phyloP scores from a whole-genome alignment of 768 basidiomycete species.

The Mycena galopus region DNA sequence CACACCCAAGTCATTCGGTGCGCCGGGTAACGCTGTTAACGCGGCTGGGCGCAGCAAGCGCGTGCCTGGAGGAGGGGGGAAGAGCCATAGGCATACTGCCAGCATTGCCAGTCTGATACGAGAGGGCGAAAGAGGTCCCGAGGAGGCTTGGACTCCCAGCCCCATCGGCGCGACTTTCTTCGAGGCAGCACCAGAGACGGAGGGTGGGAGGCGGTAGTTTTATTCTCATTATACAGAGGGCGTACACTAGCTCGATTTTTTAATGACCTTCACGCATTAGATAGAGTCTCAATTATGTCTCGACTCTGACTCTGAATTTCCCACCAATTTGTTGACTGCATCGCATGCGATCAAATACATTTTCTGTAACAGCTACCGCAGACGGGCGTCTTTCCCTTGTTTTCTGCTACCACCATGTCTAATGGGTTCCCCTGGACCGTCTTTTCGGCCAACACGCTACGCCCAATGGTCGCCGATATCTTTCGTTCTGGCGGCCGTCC shows the following conservation, averaged over 20 bases:
- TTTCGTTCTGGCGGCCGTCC: not conserved
- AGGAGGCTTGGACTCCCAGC: slow-evolving; percentile 88
- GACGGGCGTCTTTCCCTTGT: not conserved
- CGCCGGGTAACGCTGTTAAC: slow-evolving; percentile 8
- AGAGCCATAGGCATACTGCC: slow-evolving; percentile 81
- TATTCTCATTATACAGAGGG: slow-evolving; percentile 8
- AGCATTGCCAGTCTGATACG: slow-evolving; percentile 87
- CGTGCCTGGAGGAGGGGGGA: slow-evolving; percentile 42
- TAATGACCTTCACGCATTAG: slow-evolving; percentile 7
- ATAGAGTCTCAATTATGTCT: not conserved
- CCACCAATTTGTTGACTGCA: not conserved
- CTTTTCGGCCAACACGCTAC: slow-evolving; percentile 30
- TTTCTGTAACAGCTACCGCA: slow-evolving; percentile 16
- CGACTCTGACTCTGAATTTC: not conserved
- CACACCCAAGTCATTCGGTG: slow-evolving; percentile 51
- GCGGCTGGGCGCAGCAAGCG: slow-evolving; percentile 39
- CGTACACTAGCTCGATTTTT: slow-evolving; percentile 15
- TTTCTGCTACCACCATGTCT: slow-evolving; percentile 16
- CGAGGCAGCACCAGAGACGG: slow-evolving; percentile 57
- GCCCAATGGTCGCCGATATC: slow-evolving; percentile 31
- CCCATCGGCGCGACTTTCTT: slow-evolving; percentile 62
- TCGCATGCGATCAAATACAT: not conserved
- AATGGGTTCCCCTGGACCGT: slow-evolving; percentile 27
- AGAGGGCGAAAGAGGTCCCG: slow-evolving; percentile 78
- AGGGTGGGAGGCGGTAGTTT: slow-evolving; percentile 34